Conservation (phyloP, 371 early-diverging fungal genomes). For the Choanephora cucurbitarum region DNA sequence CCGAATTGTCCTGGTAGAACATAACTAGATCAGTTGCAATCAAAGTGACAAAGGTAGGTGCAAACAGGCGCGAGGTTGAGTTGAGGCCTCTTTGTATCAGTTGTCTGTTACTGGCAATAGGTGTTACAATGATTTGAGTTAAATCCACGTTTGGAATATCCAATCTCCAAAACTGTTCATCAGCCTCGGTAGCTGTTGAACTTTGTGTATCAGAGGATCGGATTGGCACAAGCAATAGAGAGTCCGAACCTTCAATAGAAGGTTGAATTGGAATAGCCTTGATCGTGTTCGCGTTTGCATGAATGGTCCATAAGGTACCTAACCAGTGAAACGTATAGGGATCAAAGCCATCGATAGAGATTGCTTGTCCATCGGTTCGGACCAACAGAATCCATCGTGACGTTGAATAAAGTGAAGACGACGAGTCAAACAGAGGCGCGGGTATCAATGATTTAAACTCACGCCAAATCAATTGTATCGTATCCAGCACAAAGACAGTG, state of each 20-base stretch:
- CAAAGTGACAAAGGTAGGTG: slow-evolving; percentile 5
- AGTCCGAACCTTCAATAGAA: slow-evolving; percentile 7
- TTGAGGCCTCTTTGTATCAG: background rate
- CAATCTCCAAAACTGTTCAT: slow-evolving; percentile 12
- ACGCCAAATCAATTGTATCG: background rate
- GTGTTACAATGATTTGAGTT: slow-evolving; percentile 1
- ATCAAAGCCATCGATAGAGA: slow-evolving; percentile 13
- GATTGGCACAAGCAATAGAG: slow-evolving; percentile 1
- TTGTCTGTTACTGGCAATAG: background rate
- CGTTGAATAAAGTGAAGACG: slow-evolving; percentile 8
- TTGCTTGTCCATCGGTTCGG: background rate
- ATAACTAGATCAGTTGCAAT: slow-evolving; percentile 9
- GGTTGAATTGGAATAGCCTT: slow-evolving; percentile 1
- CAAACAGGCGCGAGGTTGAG: background rate
- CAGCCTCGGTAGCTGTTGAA: background rate
- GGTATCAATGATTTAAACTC: slow-evolving; percentile 1
- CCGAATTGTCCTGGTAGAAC: background rate
- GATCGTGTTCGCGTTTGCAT: background rate
- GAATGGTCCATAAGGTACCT: slow-evolving; percentile 3
- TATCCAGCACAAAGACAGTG: slow-evolving; percentile 9
- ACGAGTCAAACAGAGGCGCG: background rate
- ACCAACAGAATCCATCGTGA: slow-evolving; percentile 21
- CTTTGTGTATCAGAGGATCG: slow-evolving; percentile 1
- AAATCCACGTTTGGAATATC: slow-evolving; percentile 3
- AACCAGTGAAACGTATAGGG: slow-evolving; percentile 7